phyloP scores from a whole-genome alignment of 106 monocot genomes.

The Vanilla planifolia region DNA sequence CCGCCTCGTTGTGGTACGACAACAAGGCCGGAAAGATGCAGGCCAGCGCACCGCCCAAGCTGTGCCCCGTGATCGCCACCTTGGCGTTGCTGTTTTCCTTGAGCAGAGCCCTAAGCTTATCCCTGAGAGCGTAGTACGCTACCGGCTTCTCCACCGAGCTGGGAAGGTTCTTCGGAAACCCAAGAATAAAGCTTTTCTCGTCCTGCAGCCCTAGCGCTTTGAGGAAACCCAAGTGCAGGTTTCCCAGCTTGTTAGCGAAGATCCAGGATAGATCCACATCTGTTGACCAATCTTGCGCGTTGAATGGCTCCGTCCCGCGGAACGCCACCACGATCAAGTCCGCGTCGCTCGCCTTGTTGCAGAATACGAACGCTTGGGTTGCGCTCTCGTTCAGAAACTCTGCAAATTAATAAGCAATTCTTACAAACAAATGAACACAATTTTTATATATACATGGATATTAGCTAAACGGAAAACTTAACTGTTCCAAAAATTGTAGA shows the following conservation, averaged over 20 bases:
- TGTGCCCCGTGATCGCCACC: constrained; percentile 39
- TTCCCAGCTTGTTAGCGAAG: constrained; percentile 29
- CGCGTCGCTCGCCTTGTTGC: constrained; percentile 39
- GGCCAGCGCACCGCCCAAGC: constrained; percentile 49
- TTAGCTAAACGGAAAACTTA: background rate
- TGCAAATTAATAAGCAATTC: too few relatives aligned
- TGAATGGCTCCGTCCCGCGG: constrained; percentile 58
- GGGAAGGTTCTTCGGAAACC: constrained; percentile 17
- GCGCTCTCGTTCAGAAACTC: constrained; percentile 26
- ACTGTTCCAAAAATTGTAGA: constrained; percentile 53
- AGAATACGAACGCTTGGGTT: constrained; percentile 46
- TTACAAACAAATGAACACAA: too few relatives aligned
- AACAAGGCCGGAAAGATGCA: constrained; percentile 32
- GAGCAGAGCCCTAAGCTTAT: constrained; percentile 13
- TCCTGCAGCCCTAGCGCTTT: constrained; percentile 54
- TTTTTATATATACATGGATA: too few relatives aligned
- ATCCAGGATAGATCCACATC: constrained; percentile 59
- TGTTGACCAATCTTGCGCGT: constrained; percentile 43
- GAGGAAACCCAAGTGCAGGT: constrained; percentile 45
- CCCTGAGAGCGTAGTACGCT: constrained; percentile 42
- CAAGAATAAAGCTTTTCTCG: constrained; percentile 14
- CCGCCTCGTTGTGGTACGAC: constrained; percentile 13
- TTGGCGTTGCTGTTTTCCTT: constrained; percentile 21
- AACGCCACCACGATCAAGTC: constrained; percentile 42
- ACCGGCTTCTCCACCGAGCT: constrained; percentile 4